A percentile compares a stretch with the other conserved stretches of the same genome.
phyloP scores from a whole-genome alignment of 176 grass and related monocot genomes.

The Aegilops umbellulata region DNA sequence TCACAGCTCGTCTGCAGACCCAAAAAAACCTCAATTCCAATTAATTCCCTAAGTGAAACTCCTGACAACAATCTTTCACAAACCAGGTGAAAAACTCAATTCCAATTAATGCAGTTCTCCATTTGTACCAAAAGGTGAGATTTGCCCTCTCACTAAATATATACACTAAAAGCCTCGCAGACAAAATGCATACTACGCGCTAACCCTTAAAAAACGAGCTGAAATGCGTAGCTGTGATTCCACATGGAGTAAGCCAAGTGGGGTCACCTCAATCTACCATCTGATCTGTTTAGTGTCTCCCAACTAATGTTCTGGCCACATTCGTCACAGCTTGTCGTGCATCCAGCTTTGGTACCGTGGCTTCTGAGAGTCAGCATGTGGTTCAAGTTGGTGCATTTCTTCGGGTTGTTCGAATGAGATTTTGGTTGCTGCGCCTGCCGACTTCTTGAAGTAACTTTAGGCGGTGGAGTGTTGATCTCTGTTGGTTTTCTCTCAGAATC shows the following conservation, averaged over 20 bases:
- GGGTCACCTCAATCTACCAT: constrained; percentile 59
- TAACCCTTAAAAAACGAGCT: constrained; percentile 20
- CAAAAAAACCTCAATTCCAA: neutral
- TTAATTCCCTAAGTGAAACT: neutral
- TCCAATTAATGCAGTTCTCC: neutral
- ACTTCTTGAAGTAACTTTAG: constrained; percentile 34
- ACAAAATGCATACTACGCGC: constrained; percentile 7
- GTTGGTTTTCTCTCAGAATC: constrained; percentile 36
- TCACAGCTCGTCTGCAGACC: no score
- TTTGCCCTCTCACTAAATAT: neutral
- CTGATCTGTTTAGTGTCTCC: constrained; percentile 87
- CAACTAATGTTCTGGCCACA: constrained; percentile 89
- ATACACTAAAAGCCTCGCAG: constrained; percentile 5
- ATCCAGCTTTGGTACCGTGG: constrained; percentile 66
- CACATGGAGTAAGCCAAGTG: neutral
- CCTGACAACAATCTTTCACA: neutral
- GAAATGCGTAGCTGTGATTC: neutral
- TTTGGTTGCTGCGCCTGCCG: constrained; percentile 36
- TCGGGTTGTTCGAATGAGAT: constrained; percentile 62
- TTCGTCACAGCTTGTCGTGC: constrained; percentile 63
- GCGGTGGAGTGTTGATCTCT: constrained; percentile 20
- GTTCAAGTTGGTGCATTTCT: constrained; percentile 82
- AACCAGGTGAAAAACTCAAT: constrained; percentile 3
- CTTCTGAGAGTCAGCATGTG: constrained; percentile 84
- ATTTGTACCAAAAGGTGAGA: neutral